Percentiles rank a stretch among this genome's conserved stretches.
Conservation (phyloP, 1,284 basidiomycete genomes). For the Ganoderma multipileum region DNA sequence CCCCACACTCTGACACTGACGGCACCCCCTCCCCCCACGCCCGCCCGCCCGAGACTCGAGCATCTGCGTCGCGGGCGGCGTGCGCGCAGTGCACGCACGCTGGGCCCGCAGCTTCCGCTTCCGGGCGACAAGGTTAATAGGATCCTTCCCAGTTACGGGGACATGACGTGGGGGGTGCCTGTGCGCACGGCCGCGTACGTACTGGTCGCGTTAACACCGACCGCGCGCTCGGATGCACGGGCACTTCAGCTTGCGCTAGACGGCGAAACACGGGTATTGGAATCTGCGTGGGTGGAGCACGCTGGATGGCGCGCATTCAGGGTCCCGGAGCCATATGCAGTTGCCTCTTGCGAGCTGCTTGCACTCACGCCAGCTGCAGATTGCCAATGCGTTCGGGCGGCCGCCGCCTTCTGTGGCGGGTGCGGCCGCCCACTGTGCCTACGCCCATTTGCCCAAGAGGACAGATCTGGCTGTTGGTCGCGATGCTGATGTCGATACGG, state of each 20-base stretch:
- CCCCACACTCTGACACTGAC: background rate
- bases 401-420: background rate
- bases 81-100: background rate
- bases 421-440: background rate
- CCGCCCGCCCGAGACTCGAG: background rate
- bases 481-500: background rate
- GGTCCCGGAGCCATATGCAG: background rate
- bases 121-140: conserved; percentile 11
- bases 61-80: background rate
- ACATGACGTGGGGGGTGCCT: conserved; percentile 6
- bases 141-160: background rate
- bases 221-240: background rate
- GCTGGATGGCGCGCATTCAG: background rate
- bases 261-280: too few relatives aligned
- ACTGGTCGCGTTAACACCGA: background rate
- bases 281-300: background rate
- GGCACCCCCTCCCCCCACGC: background rate
- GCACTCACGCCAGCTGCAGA: background rate
- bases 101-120: conserved; percentile 14
- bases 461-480: background rate
- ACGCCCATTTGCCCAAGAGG: background rate
- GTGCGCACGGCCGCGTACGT: conserved; percentile 2
- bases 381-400: background rate
- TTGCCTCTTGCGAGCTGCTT: background rate
- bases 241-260: background rate